Base-by-base conservation (phyloP, 768 basidiomycete genomes). In the Rhodotorula sphaerocarpa region DNA sequence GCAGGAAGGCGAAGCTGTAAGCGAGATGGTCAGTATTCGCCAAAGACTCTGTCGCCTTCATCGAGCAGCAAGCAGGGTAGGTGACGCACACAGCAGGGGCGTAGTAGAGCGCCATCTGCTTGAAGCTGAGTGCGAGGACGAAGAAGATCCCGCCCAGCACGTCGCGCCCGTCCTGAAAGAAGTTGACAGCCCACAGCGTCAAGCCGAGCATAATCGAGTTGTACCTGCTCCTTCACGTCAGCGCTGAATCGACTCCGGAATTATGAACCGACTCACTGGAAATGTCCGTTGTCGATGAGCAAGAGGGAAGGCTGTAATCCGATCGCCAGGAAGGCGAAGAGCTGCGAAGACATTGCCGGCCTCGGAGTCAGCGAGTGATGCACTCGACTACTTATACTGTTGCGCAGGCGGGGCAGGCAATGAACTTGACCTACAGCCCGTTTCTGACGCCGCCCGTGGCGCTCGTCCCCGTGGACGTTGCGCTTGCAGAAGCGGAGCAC, bases 51-150 rank as follows among this genome's bases (percentile, higher is more conserved):
- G 16, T 16, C 10, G 10, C 36, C 16, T 39, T 39, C 16, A 9
- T 9, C 36, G 16, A 39, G 36, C 36, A 39, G 9, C 36, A 39
- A 39, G 25, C 46, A 5, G 27, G 14, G 28, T 11, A 30, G 27
- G 9, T 4, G 11, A 33, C 48, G 48, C 11, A 50, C 48, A 96
- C 82, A 1, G 86, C 90, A 3, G 91, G 90, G 0, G 88, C 86
- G 73, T 91, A 97, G 73, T 95, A 93, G 31, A 95, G 77, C 5
- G 88, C 86, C 91, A 96, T 95, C 73, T 96, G 92, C 75, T 95
- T 95, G 79, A 93, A 92, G 5, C 86, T 82, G 25, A 97, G 80
- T 66, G 87, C 86, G n/a, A 84, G 77, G 9, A 89, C 86, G 69
- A 96, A 93, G 60, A 79, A 82, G 21, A 88, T 73, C 7, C 89